Base-by-base conservation (phyloP, 176 grass and related monocot genomes). In the Zea luxurians region DNA sequence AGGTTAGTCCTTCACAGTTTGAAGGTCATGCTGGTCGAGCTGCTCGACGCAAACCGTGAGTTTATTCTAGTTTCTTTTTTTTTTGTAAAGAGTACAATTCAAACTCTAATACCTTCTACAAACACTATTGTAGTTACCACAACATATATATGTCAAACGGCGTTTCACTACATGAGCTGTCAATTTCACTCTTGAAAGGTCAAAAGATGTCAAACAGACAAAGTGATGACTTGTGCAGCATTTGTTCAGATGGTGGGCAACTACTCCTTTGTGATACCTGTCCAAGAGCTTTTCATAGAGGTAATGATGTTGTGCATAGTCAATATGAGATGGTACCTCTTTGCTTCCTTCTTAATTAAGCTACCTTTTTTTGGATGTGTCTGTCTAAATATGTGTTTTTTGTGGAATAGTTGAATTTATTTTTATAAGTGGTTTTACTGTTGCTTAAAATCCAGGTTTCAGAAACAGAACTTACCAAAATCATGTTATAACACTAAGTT, bases 111-210 rank as follows among this genome's bases (percentile, higher is more conserved):
- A 35, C 35, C 46, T 81, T 79, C 18, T 10, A 13, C 17, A 71
- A 60, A 74, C 40, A 65, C 40, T 78, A 84, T 48, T 86, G 70
- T 82, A 98, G 95, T 58, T 98, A 99, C 89, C 93, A 99, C 81
- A 95, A 95, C 84, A 99, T 99, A 86, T 99, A 99, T 75, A 99
- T 91, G 49, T 99, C 92, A 10, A 99, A 99, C 65, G 96, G 96
- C 64, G 92, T 99, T 71, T 99, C 96, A 15, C 86, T 99, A 40
- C 96, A 99, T 68, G 96, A 99, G 74, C 81, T 99, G 47, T 95
- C 96, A n/a, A 71, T 99, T 75, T 99, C 92, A 49, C 80, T 99
- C 71, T 95, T 88, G 27, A 92, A 86, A 79, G 89, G 87, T 21
- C 79, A 61, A 74, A 92, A 90, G 20, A 55, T 86, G 54, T 84